Evolutionary conservation across 2,329 filamentous ascomycete genomes (phyloP).

Genomic region (Pestalotiopsis sp.): DNA sequence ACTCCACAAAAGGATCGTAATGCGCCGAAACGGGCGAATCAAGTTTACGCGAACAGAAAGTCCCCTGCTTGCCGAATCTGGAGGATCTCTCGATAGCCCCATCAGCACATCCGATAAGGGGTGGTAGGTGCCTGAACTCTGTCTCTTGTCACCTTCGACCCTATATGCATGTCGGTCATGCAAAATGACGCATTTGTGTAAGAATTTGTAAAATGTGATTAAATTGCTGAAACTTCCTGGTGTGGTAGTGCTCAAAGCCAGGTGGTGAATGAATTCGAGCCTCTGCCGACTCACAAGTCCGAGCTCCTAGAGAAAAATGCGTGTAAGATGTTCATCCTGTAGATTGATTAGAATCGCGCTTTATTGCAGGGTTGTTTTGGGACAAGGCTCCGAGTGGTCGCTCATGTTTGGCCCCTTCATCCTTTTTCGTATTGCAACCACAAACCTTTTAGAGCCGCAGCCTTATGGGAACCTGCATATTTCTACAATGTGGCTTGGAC

Average conservation of each 20-base stretch:
- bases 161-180: not conserved
- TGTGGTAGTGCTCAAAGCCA: not conserved
- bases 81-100: not conserved
- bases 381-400: not conserved
- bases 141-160: not conserved
- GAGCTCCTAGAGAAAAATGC: not conserved
- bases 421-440: not conserved
- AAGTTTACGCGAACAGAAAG: not conserved
- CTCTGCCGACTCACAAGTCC: not conserved
- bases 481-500: not conserved
- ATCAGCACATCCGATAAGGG: not conserved
- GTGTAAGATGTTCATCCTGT: not conserved
- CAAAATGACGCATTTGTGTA: not conserved
- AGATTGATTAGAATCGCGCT: not conserved
- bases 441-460: not conserved
- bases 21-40: not conserved
- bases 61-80: not conserved
- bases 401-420: not conserved
- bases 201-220: not conserved
- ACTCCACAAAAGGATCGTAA: not conserved
- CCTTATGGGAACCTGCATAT: not conserved
- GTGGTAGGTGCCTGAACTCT: not conserved
- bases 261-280: not conserved
- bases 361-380: not conserved
- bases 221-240: not conserved